Conservation (phyloP, 495 filamentous ascomycete species). For the Tuber indicum region DNA sequence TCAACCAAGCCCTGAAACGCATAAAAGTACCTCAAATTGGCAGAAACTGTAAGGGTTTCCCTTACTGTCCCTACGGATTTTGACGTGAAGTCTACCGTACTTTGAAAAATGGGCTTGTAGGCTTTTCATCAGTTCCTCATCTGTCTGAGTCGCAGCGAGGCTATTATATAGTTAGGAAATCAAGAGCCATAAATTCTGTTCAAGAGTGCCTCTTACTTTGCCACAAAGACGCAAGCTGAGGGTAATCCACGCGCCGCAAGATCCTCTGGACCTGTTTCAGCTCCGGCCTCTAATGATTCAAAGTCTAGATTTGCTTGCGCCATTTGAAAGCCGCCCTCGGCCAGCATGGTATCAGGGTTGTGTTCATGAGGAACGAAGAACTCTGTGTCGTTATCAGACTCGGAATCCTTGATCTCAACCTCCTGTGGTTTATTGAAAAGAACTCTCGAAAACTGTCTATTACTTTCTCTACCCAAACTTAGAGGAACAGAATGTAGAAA, state of each 20-base stretch:
- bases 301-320: constrained; percentile 13
- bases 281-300: constrained; percentile 12
- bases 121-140: constrained; percentile 39
- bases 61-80: constrained; percentile 40
- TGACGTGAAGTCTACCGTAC: constrained; percentile 38
- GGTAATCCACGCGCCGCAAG: constrained; percentile 37
- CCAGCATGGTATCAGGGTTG: constrained; percentile 1
- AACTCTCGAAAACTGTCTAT: constrained; percentile 11
- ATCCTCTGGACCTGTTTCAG: constrained; percentile 36
- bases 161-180: constrained; percentile 21
- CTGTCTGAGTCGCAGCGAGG: constrained; percentile 36
- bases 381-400: constrained; percentile 13
- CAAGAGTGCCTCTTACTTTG: constrained; percentile 23
- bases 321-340: constrained; percentile 11
- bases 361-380: constrained; percentile 16
- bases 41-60: constrained; percentile 42
- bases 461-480: constrained; percentile 8
- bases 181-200: not conserved
- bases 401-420: constrained; percentile 1
- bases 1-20: not conserved
- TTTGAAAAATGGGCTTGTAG: constrained; percentile 35
- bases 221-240: constrained; percentile 40
- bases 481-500: constrained; percentile 24
- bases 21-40: constrained; percentile 35
- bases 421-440: not conserved